Evolutionary conservation across 768 basidiomycete species (phyloP), one percentile per base, ranked within the genome.

Genomic region (Tubosaeta sp.): DNA sequence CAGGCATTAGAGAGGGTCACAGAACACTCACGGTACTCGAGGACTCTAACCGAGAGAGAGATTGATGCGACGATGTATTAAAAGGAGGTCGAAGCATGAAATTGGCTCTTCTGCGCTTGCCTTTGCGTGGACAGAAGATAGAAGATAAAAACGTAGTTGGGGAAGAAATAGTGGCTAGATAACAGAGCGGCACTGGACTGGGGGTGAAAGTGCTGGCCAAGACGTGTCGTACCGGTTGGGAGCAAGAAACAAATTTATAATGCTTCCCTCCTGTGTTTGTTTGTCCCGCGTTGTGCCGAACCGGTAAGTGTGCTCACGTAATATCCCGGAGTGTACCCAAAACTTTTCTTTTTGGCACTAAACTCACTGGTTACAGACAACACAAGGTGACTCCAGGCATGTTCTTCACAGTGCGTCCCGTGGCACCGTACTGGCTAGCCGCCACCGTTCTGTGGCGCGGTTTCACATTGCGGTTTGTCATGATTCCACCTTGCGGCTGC

Each of bases 31-130:
- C 82, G 72, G 76, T 74, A 77, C 76, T 76, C 72, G 74, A 72
- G 64, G 67, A 76, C 59, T 76, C 69, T 74, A 72, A 74, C 66
- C 72, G 70, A 67, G 77, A 79, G 59, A 71, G 71, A 74, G 73
- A 79, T 74, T 81, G 83, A 74, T 82, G 77, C 76, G 80, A 80
- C 71, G 78, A 73, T 74, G 80, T 82, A 81, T 73, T 76, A 76
- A 83, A 81, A 79, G 83, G 84, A 82, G 86, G 86, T 80, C 86
- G 87, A 89, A 88, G 88, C 88, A 91, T 91, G 88, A 90, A 91
- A 68, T 59, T 59, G 45, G 56, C 50, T 68, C 67, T 70, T 66
- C 67, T 68, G 64, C 61, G 53, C 64, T 64, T 59, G 65, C 63
- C 54, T 58, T 54, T 60, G 54, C 48, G 55, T 55, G 45, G 56